Percentiles rank a stretch among this genome's conserved stretches.
phyloP scores from a whole-genome alignment of 768 basidiomycete genomes.

The Mycena alexandri region DNA sequence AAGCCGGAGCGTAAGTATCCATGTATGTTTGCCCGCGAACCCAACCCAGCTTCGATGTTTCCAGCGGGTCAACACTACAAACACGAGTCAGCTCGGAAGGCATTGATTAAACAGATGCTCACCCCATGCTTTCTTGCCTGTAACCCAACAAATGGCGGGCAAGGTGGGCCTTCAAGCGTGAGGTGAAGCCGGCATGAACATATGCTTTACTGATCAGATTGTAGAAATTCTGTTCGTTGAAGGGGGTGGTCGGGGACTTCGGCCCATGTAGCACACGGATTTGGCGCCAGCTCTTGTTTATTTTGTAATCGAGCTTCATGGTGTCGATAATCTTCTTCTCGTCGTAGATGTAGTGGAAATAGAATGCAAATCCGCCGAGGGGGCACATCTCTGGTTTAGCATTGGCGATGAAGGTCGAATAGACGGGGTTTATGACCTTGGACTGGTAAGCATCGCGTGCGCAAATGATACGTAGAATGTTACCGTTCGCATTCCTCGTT shows the following conservation, averaged over 20 bases:
- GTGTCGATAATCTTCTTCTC: too few relatives aligned
- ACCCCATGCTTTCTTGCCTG: constrained; percentile 35
- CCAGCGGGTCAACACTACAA: background rate
- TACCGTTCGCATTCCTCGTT: constrained; percentile 43
- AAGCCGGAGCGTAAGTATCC: constrained; percentile 15
- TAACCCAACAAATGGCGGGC: too few relatives aligned
- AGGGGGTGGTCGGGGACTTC: constrained; percentile 35
- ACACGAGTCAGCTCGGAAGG: too few relatives aligned
- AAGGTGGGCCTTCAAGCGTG: constrained; percentile 40
- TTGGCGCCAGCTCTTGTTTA: constrained; percentile 17
- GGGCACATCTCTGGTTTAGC: constrained; percentile 41
- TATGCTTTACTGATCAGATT: constrained; percentile 36
- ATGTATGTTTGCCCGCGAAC: constrained; percentile 9
- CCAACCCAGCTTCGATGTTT: constrained; percentile 10
- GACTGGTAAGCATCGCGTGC: background rate
- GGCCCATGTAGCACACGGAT: constrained; percentile 34
- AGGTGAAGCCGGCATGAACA: constrained; percentile 36
- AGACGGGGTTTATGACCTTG: constrained; percentile 48
- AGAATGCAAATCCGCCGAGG: constrained; percentile 45
- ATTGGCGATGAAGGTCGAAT: constrained; percentile 46
- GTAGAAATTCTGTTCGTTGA: constrained; percentile 36
- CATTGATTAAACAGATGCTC: too few relatives aligned
- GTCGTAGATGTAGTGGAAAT: too few relatives aligned
- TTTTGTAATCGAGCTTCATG: constrained; percentile 7
- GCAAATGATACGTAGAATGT: background rate